Percentiles rank a stretch among this genome's conserved stretches.
Evolutionary conservation across 2,329 filamentous ascomycete genomes (phyloP).

Genomic region (Sclerotinia glacialis): DNA sequence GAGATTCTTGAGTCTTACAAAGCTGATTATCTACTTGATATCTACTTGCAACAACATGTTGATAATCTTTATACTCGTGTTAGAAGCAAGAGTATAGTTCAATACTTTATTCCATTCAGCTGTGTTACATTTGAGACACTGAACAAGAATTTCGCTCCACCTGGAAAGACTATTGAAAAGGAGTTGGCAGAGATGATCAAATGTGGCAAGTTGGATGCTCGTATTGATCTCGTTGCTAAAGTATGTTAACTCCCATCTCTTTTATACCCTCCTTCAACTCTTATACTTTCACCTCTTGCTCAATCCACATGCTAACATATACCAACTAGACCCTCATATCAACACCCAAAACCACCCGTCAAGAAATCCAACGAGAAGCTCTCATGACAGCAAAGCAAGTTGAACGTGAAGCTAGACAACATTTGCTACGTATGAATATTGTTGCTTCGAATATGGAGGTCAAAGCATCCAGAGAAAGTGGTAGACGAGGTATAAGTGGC

Average conservation of each 20-base stretch:
- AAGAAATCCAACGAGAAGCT: conserved; percentile 66
- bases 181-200: conserved; percentile 81
- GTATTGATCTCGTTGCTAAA: conserved; percentile 80
- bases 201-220: conserved; percentile 66
- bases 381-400: conserved; percentile 68
- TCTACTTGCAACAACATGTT: conserved; percentile 77
- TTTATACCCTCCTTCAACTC: not conserved
- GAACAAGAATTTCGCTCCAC: conserved; percentile 68
- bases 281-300: not conserved
- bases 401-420: conserved; percentile 70
- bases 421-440: conserved; percentile 75
- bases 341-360: conserved; percentile 63
- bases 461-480: conserved; percentile 24
- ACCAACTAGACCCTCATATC: conserved; percentile 64
- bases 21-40: conserved; percentile 83
- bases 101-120: conserved; percentile 89
- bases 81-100: conserved; percentile 85
- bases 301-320: conserved; percentile 23
- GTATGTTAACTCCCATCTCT: conserved; percentile 43
- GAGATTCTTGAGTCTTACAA: conserved; percentile 77
- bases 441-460: conserved; percentile 73
- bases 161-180: conserved; percentile 61
- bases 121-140: conserved; percentile 79
- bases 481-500: not conserved
- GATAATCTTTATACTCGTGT: conserved; percentile 68